A percentile compares a stretch with the other conserved stretches of the same genome.
Conservation (phyloP, 345 rosid genomes). For the Hypericum perforatum region DNA sequence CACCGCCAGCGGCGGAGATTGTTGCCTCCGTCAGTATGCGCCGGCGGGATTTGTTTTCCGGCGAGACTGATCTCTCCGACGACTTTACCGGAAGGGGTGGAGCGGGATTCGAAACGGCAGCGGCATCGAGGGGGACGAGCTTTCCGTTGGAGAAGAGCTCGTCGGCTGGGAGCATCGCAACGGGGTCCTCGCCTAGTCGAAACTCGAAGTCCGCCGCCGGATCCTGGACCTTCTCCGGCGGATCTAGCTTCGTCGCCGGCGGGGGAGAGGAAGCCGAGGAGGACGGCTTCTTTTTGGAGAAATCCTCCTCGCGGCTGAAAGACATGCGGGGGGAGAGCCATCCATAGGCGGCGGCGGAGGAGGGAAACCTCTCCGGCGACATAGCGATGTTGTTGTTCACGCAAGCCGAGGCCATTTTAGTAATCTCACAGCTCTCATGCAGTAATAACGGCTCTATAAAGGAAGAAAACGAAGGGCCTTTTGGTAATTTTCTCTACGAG, state of each 20-base stretch:
- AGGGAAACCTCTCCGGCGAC: slow-evolving; percentile 49
- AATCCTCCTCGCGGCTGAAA: slow-evolving; percentile 14
- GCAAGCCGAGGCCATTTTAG: slow-evolving; percentile 74
- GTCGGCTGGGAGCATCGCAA: slow-evolving; percentile 82
- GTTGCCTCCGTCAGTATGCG: slow-evolving; percentile 23
- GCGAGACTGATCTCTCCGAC: slow-evolving; percentile 17
- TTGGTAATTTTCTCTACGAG: too few species aligned
- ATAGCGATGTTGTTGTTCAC: slow-evolving; percentile 52
- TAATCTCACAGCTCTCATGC: too few species aligned
- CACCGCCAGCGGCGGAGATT: slow-evolving; percentile 21
- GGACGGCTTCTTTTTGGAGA: too few species aligned
- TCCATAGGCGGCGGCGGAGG: slow-evolving; percentile 30
- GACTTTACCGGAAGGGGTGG: slow-evolving; percentile 8
- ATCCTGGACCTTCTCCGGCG: slow-evolving; percentile 22
- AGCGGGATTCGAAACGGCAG: slow-evolving; percentile 1
- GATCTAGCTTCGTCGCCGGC: slow-evolving; percentile 30
- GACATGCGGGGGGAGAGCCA: slow-evolving; percentile 67
- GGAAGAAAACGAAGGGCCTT: too few species aligned
- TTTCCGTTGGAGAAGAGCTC: slow-evolving; percentile 85
- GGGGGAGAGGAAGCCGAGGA: too few species aligned
- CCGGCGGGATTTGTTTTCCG: slow-evolving; percentile 31
- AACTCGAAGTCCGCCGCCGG: slow-evolving; percentile 70
- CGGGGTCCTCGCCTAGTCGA: slow-evolving; percentile 59
- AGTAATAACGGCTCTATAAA: too few species aligned
- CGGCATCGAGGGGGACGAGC: slow-evolving; percentile 62